These are phyloP conservation scores for Gillenia trifoliata DNA, from an alignment of 306 rosid species.

Conservation along the genomic window DNA sequence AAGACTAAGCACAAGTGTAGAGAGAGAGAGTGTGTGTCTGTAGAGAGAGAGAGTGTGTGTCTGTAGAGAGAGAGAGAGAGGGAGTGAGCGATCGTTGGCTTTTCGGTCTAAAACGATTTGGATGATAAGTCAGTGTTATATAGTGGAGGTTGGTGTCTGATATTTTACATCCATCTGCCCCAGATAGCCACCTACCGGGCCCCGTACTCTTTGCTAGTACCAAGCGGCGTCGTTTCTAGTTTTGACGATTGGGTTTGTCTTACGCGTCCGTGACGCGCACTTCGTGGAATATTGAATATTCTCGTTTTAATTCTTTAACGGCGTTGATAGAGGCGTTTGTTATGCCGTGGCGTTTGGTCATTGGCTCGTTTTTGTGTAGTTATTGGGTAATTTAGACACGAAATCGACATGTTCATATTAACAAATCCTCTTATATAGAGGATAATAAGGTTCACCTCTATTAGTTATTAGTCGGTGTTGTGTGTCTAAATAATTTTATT, in stretches of 20 bases:
- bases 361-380: too few relatives aligned
- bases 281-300: conserved; percentile 4
- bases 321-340: neutral
- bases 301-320: neutral
- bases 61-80: neutral
- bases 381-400: too few relatives aligned
- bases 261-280: neutral
- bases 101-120: neutral
- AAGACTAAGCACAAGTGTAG: neutral
- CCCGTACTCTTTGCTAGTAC: neutral
- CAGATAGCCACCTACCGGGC: conserved; percentile 12
- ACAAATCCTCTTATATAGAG: too few relatives aligned
- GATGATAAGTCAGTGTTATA: neutral
- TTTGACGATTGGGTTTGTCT: neutral
- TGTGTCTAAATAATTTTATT: too few relatives aligned
- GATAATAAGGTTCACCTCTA: too few relatives aligned
- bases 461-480: too few relatives aligned
- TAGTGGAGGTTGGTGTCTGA: neutral
- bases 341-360: neutral
- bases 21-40: neutral
- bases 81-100: neutral
- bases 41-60: neutral
- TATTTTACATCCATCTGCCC: neutral
- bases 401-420: too few relatives aligned
- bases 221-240: neutral